A percentile compares a stretch with the other conserved stretches of the same genome.
Conservation (phyloP, 2,329 filamentous ascomycete genomes). For the Trichoderma gracile region DNA sequence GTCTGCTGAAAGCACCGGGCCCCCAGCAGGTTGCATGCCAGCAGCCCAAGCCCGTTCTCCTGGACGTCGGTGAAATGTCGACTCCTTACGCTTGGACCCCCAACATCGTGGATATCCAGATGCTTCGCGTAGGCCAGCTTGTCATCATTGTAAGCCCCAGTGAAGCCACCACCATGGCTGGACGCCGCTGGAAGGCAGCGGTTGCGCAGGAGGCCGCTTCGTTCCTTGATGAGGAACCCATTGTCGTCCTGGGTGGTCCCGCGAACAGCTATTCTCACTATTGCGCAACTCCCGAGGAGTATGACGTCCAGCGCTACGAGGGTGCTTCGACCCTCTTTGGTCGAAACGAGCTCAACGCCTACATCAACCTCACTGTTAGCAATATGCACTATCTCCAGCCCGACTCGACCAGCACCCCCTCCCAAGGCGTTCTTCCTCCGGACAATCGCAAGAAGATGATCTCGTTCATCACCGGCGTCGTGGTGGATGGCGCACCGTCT, state of each 20-base stretch:
- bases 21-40: conserved; percentile 75
- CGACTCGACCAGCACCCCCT: conserved; percentile 42
- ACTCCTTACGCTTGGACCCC: conserved; percentile 84
- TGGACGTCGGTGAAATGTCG: conserved; percentile 82
- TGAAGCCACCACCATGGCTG: conserved; percentile 91
- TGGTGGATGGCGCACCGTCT: conserved; percentile 67
- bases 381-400: conserved; percentile 45
- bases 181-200: conserved; percentile 79
- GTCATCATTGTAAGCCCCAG: conserved; percentile 82
- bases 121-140: conserved; percentile 79
- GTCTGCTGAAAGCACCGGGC: conserved; percentile 69
- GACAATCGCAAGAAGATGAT: conserved; percentile 76
- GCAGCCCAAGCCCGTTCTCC: conserved; percentile 75
- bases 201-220: conserved; percentile 55
- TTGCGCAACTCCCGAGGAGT: conserved; percentile 77
- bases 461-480: conserved; percentile 77
- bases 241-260: conserved; percentile 85
- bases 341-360: conserved; percentile 76
- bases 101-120: conserved; percentile 87
- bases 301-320: conserved; percentile 84
- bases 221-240: conserved; percentile 54
- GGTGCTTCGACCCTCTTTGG: conserved; percentile 92
- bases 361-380: conserved; percentile 83
- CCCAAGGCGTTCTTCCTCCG: conserved; percentile 65
- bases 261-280: conserved; percentile 91